Base-by-base conservation (phyloP, 257 asterid species). In the Solanum arcanum region DNA sequence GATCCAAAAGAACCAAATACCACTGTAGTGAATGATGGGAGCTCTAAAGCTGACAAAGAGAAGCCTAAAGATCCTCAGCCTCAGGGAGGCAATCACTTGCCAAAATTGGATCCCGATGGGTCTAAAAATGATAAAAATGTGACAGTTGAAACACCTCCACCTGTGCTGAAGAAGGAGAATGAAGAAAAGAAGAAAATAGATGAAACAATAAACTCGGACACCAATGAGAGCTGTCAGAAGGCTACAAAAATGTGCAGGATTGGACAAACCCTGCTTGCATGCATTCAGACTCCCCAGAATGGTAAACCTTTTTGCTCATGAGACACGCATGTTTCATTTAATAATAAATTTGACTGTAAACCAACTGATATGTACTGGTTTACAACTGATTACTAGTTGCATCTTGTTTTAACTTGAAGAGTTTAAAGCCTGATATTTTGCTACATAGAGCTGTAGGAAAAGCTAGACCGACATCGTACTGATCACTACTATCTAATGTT, bases 61-160 rank as follows among this genome's bases (percentile, higher is more conserved):
- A 86, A 89, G 82, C 91, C 76, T 41, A 86, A 86, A 80, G 91
- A 86, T 59, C 37, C 90, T 86, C 86, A 84, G 75, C 70, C 91
- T 83, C 85, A 86, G 64, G 69, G 89, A 83, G 90, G 73, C 86
- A 87, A 20, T 72, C 86, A 69, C 89, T 77, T 90, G 39, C 77
- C 80, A 83, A 90, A 92, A 76, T 23, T 47, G 90, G 92, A 88
- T 87, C 52, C 92, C 5, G 78, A 88, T 73, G 88, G 68, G 42
- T 66, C 87, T 31, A 87, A 59, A 68, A 29, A 23, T 69, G 87
- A 23, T 68, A 85, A 73, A 18, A 86, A 13, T 21, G 10, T 25
- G 25, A 35, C 87, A 12, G 41, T 15, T 49, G 73, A 41, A 59
- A 72, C 31, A 31, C 87, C 83, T 47, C 74, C 87, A 25, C 69